Evolutionary conservation across 495 filamentous ascomycete species (phyloP), one percentile per base, ranked within the genome.

Genomic region (Astrocystis sublimbata): DNA sequence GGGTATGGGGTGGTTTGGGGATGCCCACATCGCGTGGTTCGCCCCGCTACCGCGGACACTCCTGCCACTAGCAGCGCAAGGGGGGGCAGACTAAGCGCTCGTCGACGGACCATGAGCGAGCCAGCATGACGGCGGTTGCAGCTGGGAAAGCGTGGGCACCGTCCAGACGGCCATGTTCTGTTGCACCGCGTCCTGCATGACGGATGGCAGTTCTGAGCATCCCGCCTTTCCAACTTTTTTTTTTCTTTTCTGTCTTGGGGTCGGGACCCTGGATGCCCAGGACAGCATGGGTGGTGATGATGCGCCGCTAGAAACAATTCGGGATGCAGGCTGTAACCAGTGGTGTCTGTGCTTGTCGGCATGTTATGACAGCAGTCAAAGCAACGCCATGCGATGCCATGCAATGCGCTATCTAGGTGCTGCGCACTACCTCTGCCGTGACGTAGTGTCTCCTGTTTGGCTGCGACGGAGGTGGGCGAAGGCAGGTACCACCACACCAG

Each of bases 1-100:
- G 64, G 58, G 36, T 35, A 47, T 52, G 64, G 58, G 36, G 36
- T 42, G 21, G 13, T 56, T 56, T 49, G 23, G 46, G 46, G 46
- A 15, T 26, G 28, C 13, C 46, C 35, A 35, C 38, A 31, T 24
- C 21, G 52, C 52, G 36, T 56, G 52, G 33, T 36, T 42, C 6
- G 36, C 52, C 52, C 52, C 52, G 36, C 52, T 42, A 30, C 21
- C 21, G 36, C 52, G 33, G 13, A 41, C n/a, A 6, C 28, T 4
- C 13, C 4, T 3, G 17, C 21, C 10, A 23, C 4, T 24, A 47
- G 3, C 8, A 10, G 36, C 26, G 13, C 5, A 7, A 13, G 2
- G 3, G 2, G 45, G 7, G n/a, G n/a, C n/a, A n/a, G n/a, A n/a
- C n/a, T n/a, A n/a, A 49, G 7, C 45, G 8, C 8, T 21, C 9